Conservation (phyloP, 2,329 filamentous ascomycete species). For the Botrytis deweyae region DNA sequence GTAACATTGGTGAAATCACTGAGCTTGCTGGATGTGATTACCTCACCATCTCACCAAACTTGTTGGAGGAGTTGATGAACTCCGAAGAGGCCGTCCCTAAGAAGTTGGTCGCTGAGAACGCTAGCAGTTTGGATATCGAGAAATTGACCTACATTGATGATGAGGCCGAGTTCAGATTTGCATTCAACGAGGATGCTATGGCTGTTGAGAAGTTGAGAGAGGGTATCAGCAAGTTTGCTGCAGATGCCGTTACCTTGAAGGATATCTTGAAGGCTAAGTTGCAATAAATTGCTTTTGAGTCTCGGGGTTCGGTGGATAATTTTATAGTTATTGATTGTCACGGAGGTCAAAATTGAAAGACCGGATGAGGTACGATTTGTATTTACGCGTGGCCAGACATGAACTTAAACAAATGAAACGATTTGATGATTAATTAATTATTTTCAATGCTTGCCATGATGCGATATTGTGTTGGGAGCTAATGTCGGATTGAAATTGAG, state of each 20-base stretch:
- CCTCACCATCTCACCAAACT: slow-evolving; percentile 95
- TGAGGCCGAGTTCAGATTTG: slow-evolving; percentile 92
- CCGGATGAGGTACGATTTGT: background rate
- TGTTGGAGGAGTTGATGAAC: slow-evolving; percentile 92
- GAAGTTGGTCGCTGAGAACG: slow-evolving; percentile 79
- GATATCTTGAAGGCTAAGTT: slow-evolving; percentile 88
- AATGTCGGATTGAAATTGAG: background rate
- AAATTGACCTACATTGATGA: slow-evolving; percentile 90
- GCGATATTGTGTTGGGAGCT: background rate
- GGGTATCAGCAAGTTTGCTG: slow-evolving; percentile 99
- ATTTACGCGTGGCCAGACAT: background rate
- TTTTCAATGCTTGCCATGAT: background rate
- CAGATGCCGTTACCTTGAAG: slow-evolving; percentile 93
- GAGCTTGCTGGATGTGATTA: slow-evolving; percentile 98
- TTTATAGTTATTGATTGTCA: slow-evolving; percentile 5
- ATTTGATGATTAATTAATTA: slow-evolving; percentile 1
- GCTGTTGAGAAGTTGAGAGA: slow-evolving; percentile 98
- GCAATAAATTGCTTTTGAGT: slow-evolving; percentile 18
- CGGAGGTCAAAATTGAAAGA: slow-evolving; percentile 14
- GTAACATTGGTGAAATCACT: slow-evolving; percentile 93
- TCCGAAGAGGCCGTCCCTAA: slow-evolving; percentile 77
- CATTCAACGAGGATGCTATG: slow-evolving; percentile 99
- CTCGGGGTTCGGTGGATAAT: background rate
- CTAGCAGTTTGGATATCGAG: slow-evolving; percentile 69
- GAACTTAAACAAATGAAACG: slow-evolving; percentile 6